phyloP scores from a whole-genome alignment of 805 yeast genomes.

The Ogataea neopini region DNA sequence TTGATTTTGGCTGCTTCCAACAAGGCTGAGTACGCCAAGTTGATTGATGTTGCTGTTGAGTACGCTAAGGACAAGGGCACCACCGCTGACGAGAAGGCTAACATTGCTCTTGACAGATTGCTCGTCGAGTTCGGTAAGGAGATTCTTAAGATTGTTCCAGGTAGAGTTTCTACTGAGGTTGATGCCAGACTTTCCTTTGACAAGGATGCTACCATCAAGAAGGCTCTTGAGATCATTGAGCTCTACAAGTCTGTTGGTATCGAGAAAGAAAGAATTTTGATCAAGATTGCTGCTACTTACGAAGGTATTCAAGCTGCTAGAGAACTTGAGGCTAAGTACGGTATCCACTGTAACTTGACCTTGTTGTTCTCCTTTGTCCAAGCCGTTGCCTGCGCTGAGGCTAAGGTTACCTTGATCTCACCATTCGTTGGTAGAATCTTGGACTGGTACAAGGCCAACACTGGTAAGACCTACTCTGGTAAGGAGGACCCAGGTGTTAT shows the following conservation, averaged over 20 bases:
- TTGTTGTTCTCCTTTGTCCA: slow-evolving; percentile 92
- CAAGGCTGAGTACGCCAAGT: slow-evolving; percentile 82
- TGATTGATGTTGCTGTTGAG: slow-evolving; percentile 88
- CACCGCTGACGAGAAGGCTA: slow-evolving; percentile 66
- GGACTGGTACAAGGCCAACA: slow-evolving; percentile 95
- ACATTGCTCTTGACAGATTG: slow-evolving; percentile 84
- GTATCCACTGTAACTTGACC: slow-evolving; percentile 93
- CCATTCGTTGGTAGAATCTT: slow-evolving; percentile 99
- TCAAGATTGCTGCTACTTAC: slow-evolving; percentile 97
- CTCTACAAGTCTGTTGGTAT: slow-evolving; percentile 87
- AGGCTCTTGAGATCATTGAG: slow-evolving; percentile 88
- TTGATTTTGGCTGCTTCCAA: slow-evolving; percentile 93
- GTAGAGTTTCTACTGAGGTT: slow-evolving; percentile 98
- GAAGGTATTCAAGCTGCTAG: slow-evolving; percentile 99
- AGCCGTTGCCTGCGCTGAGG: slow-evolving; percentile 99
- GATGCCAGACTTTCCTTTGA: slow-evolving; percentile 98
- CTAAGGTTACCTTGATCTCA: slow-evolving; percentile 90
- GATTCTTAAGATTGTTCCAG: slow-evolving; percentile 93
- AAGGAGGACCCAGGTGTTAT: slow-evolving; percentile 94
- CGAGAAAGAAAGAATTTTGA: slow-evolving; percentile 83
- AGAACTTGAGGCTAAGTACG: slow-evolving; percentile 88
- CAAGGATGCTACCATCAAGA: slow-evolving; percentile 89
- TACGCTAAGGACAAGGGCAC: slow-evolving; percentile 71
- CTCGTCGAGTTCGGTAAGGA: slow-evolving; percentile 95
- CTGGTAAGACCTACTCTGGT: slow-evolving; percentile 82